Evolutionary conservation across 2,329 filamentous ascomycete genomes (phyloP).

Genomic region (Periconia sp.): DNA sequence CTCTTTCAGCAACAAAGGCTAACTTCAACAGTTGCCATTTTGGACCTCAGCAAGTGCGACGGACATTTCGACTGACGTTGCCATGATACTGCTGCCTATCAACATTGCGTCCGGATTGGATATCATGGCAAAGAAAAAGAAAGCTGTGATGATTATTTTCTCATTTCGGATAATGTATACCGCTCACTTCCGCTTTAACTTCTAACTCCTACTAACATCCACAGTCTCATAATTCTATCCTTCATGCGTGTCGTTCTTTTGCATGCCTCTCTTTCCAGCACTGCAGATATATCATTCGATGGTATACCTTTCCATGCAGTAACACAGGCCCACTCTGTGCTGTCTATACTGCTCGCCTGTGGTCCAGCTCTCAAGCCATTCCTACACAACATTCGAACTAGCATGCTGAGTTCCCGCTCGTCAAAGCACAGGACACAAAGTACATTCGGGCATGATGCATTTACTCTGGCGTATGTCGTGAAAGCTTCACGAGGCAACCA

Average conservation of each 20-base stretch:
- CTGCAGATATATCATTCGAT: conserved; percentile 17
- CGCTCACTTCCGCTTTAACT: not conserved
- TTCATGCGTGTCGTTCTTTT: conserved; percentile 23
- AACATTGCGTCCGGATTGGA: conserved; percentile 20
- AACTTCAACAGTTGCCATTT: conserved; percentile 15
- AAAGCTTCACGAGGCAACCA: not conserved
- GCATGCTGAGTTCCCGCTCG: conserved; percentile 7
- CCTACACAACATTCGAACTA: conserved; percentile 10
- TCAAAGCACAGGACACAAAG: conserved; percentile 20
- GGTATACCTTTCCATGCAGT: conserved; percentile 23
- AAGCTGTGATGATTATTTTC: conserved; percentile 18
- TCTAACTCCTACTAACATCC: not conserved
- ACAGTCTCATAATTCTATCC: conserved; percentile 25
- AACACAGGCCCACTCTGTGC: conserved; percentile 24
- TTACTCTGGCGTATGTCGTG: conserved; percentile 9
- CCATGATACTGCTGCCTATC: conserved; percentile 17
- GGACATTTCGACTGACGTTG: conserved; percentile 22
- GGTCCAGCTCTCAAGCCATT: conserved; percentile 22
- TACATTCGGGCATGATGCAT: conserved; percentile 24
- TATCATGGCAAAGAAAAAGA: conserved; percentile 17
- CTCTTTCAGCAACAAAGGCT: not conserved
- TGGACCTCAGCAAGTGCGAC: conserved; percentile 22
- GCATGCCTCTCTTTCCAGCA: conserved; percentile 7
- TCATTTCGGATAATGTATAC: conserved; percentile 24
- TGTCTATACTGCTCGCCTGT: conserved; percentile 26